Conservation (phyloP, 768 basidiomycete species). For the Leccinum aurantiacum region DNA sequence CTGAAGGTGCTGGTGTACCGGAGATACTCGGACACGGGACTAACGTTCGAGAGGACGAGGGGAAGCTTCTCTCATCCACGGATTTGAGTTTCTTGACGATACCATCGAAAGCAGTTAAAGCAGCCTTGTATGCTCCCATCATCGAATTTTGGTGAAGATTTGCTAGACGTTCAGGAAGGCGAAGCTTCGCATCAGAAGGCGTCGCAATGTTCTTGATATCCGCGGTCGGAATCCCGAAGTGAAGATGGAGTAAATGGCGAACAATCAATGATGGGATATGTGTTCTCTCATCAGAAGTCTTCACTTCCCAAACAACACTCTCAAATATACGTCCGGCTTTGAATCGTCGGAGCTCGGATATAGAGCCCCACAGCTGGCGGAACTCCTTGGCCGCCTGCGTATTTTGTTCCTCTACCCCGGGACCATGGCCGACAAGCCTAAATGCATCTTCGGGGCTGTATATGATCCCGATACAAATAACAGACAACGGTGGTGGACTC, state of each 20-base stretch:
- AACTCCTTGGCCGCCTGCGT: slow-evolving; percentile 53
- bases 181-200: slow-evolving; percentile 56
- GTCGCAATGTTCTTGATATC: slow-evolving; percentile 59
- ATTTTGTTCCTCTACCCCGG: too few species aligned
- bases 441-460: slow-evolving; percentile 65
- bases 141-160: slow-evolving; percentile 34
- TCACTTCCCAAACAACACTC: slow-evolving; percentile 95
- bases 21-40: slow-evolving; percentile 68
- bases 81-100: slow-evolving; percentile 75
- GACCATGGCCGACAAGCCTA: too few species aligned
- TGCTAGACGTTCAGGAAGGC: slow-evolving; percentile 56
- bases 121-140: slow-evolving; percentile 65
- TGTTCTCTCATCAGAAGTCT: slow-evolving; percentile 74
- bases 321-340: slow-evolving; percentile 92
- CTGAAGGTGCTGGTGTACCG: slow-evolving; percentile 83
- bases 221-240: slow-evolving; percentile 65
- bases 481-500: slow-evolving; percentile 47
- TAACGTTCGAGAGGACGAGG: slow-evolving; percentile 72
- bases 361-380: slow-evolving; percentile 86
- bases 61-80: slow-evolving; percentile 67
- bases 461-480: slow-evolving; percentile 71
- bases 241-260: slow-evolving; percentile 67
- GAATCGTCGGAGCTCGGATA: slow-evolving; percentile 90
- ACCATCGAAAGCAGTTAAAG: slow-evolving; percentile 74
- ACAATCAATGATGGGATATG: slow-evolving; percentile 77